These are phyloP conservation scores for Juglanconis juglandina DNA, from an alignment of 2,329 filamentous ascomycete genomes.

Conservation along the genomic window DNA sequence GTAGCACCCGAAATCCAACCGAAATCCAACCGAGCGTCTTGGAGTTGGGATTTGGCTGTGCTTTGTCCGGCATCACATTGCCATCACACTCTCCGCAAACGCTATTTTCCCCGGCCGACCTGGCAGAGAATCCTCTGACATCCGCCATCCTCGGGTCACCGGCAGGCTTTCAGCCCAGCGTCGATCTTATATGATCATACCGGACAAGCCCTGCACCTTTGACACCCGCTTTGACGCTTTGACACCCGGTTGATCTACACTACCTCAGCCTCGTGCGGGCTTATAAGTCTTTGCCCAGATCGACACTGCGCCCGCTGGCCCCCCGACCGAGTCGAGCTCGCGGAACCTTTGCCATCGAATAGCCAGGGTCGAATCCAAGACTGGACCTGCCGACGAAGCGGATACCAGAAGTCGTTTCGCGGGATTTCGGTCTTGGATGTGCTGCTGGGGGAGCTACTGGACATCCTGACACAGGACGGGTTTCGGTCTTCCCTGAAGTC, in stretches of 20 bases:
- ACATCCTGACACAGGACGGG: neutral
- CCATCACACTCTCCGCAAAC: too few species aligned
- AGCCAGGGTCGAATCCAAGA: neutral
- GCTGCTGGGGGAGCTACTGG: neutral
- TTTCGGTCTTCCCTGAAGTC: neutral
- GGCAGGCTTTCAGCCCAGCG: neutral
- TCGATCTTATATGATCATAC: neutral
- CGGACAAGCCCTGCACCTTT: too few species aligned
- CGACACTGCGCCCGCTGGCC: neutral
- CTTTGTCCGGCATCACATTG: too few species aligned
- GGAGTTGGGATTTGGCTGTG: too few species aligned
- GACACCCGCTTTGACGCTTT: neutral
- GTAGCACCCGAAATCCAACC: too few species aligned
- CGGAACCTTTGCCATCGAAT: neutral
- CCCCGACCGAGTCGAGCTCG: too few species aligned
- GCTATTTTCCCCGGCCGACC: too few species aligned
- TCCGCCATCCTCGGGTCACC: neutral
- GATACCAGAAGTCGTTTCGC: neutral
- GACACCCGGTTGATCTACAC: neutral
- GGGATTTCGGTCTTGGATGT: neutral
- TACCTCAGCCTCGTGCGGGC: neutral
- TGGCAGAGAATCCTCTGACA: too few species aligned
- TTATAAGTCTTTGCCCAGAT: neutral
- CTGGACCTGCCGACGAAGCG: neutral
- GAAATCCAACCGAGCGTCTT: too few species aligned